A percentile compares a stretch with the other conserved stretches of the same genome.
Evolutionary conservation across 1,139 yeast genomes (phyloP).

Genomic region (Eremothecium sinecaudum): DNA sequence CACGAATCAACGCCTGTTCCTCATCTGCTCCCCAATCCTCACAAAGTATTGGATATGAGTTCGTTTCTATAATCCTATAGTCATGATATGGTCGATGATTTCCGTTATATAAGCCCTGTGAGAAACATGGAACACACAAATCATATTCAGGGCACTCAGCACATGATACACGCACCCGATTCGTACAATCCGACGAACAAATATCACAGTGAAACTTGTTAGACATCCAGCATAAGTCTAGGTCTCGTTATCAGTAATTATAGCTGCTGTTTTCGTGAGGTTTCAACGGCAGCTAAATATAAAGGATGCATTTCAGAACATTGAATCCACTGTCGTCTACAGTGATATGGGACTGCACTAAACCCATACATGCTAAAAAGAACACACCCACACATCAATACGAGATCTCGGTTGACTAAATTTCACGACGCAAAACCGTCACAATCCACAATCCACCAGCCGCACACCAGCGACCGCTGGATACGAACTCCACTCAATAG

Average conservation of each 20-base stretch:
- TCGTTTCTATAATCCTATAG: slow-evolving; percentile 85
- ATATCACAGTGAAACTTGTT: slow-evolving; percentile 83
- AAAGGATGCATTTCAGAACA: no score
- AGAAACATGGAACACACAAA: slow-evolving; percentile 91
- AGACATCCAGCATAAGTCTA: slow-evolving; percentile 22
- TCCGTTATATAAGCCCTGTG: slow-evolving; percentile 70
- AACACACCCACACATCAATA: background rate
- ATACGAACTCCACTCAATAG: no score
- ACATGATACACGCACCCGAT: slow-evolving; percentile 81
- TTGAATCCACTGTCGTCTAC: no score
- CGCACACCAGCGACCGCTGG: no score
- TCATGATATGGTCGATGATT: slow-evolving; percentile 93
- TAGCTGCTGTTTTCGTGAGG: background rate
- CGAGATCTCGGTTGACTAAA: no score
- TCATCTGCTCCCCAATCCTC: slow-evolving; percentile 98
- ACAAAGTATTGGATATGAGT: slow-evolving; percentile 85
- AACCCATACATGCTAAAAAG: background rate
- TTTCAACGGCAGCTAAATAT: no score
- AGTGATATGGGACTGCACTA: background rate
- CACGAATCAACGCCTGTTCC: slow-evolving; percentile 78
- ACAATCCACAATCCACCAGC: no score
- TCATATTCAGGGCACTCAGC: slow-evolving; percentile 92
- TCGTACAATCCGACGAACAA: slow-evolving; percentile 89
- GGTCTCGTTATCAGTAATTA: background rate
- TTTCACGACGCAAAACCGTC: no score